Evolutionary conservation across 441 rosid genomes (phyloP).

Genomic region (Breynia disticha): DNA sequence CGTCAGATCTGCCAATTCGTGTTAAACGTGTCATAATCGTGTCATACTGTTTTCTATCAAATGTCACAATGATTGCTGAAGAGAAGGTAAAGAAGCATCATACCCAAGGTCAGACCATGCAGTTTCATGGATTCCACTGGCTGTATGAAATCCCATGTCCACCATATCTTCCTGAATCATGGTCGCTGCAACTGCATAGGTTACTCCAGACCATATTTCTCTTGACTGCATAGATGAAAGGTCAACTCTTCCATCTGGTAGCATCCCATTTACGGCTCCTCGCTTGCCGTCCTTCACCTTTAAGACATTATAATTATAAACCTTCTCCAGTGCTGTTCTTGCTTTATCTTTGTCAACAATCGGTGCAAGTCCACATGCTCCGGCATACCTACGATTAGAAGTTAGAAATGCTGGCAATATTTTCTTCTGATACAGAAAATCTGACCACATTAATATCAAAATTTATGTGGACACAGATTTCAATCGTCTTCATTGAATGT

Average conservation of each 20-base stretch:
- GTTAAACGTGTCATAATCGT: not conserved
- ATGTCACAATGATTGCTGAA: not conserved
- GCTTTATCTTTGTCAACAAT: constrained; percentile 65
- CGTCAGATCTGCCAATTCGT: too few relatives aligned
- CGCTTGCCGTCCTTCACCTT: constrained; percentile 70
- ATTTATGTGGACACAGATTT: too few relatives aligned
- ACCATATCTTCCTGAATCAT: constrained; percentile 74
- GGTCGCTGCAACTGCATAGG: constrained; percentile 78
- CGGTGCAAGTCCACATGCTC: constrained; percentile 74
- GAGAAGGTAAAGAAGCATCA: not conserved
- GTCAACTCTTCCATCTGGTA: constrained; percentile 74
- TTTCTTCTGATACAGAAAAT: too few relatives aligned
- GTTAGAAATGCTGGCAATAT: too few relatives aligned
- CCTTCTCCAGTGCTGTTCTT: constrained; percentile 50
- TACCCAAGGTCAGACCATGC: constrained; percentile 88
- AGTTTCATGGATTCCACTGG: constrained; percentile 62
- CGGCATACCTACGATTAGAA: constrained; percentile 48
- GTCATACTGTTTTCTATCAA: not conserved
- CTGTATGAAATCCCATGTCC: constrained; percentile 71
- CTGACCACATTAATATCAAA: not conserved
- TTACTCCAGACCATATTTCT: constrained; percentile 90
- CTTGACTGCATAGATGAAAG: constrained; percentile 72
- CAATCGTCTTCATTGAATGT: too few relatives aligned
- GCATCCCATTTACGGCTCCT: constrained; percentile 92
- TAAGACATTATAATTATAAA: constrained; percentile 62